Base-by-base conservation (phyloP, 1,284 basidiomycete species). In the Puccinia novopanici region DNA sequence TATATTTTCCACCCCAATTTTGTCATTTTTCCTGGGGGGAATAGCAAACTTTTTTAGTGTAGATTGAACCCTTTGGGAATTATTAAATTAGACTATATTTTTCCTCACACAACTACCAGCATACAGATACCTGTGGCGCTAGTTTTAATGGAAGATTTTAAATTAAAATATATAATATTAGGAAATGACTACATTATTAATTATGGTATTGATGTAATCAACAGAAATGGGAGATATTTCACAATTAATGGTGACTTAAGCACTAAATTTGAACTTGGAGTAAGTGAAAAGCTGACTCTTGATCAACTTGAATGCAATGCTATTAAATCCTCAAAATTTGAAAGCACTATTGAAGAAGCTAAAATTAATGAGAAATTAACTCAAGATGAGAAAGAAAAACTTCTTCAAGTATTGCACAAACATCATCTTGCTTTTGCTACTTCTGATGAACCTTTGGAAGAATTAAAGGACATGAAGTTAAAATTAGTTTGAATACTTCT, bases 361-460 rank as follows among this genome's bases (percentile, higher is more conserved):
- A n/a, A n/a, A n/a, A n/a, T n/a, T n/a, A n/a, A n/a, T n/a, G n/a
- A n/a, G n/a, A n/a, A n/a, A n/a, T n/a, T n/a, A n/a, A n/a, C n/a
- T n/a, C n/a, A n/a, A n/a, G n/a, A n/a, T n/a, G n/a, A n/a, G n/a
- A n/a, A n/a, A n/a, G 19, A 37, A 19, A 27, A 42, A 9, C 8
- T 75, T 1, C 6, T 24, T 2, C 12, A 65, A 19, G 10, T 40
- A 37, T 24, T 65, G 5, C n/a, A 22, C 9, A 27, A 65, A 30
- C 42, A 61, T 34, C 34, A 42, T 9, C 9, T 37, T 3, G 45
- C 57, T n/a, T 76, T 76, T 76, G 74, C 42, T 5, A 48, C 74
- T 50, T 15, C 17, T n/a, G 48, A 61, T 40, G 24, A 75, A 48
- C 73, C 52, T 40, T 48, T 63, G 57, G 57, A 12, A 15, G 24